Base-by-base conservation (phyloP, 2,329 filamentous ascomycete genomes). In the Clarireedia monteithiana region DNA sequence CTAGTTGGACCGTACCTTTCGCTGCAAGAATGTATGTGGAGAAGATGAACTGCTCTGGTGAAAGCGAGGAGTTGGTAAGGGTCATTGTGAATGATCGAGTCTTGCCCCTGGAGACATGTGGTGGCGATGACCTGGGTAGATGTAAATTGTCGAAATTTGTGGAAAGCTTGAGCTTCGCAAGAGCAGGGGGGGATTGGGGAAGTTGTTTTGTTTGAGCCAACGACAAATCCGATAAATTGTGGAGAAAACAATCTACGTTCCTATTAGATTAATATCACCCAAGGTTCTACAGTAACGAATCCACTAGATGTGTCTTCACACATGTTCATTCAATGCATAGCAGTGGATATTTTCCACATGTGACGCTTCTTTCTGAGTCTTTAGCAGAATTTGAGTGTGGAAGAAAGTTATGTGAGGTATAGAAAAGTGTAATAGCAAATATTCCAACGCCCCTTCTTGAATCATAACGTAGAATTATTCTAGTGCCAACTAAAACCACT, bases 81-180 rank as follows among this genome's bases (percentile, higher is more conserved):
- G 77, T 95, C 4, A 72, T 96, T 58, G 75, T 96, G 38, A 96
- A 96, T 71, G 90, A 95, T 66, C 80, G 89, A 24, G 89, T 96
- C 2, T 76, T 91, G 57, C 82, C 84, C 10, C 71, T 95, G 14
- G 74, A 80, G 62, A 83, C 78, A 49, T 96, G 91, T 70, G 78
- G 76, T 10, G 84, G 77, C 3, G 90, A 96, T 70, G 65, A 70
- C 49, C 70, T 85, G 51, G 91, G 91, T 2, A 77, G 87, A 30
- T 96, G 91, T 69, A 79, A 68, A 59, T 68, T 95, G 58, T 73
- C 75, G 59, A 78, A 76, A 10, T 96, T 92, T 71, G 79, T 96
- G 14, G 74, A 87, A 30, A 88, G 87, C 60, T 73, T 95, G 65
- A 79, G 75, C 50, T 96, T 94, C 77, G 88, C 87, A 2, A 79